Evolutionary conservation across 176 grass and related monocot genomes (phyloP), one percentile per base, ranked within the genome.

Genomic region (Panicum miliaceum): DNA sequence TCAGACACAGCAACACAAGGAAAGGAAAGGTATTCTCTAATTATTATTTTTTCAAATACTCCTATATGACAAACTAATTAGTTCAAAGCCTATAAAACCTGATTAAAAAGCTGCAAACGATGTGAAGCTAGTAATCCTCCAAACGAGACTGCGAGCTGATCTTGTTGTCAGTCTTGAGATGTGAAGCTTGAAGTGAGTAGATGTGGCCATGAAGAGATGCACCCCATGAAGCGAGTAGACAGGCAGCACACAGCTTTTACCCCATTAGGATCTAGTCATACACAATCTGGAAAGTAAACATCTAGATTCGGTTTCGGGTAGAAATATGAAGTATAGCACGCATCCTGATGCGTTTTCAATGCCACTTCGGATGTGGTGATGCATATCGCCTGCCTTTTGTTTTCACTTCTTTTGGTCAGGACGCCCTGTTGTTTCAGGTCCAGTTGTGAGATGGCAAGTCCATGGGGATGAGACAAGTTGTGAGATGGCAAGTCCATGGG

Each of bases 181-280:
- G 27, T 4, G n/a, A 54, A 68, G 19, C 20, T 52, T 47, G 42
- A 48, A 32, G n/a, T 64, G 73, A 45, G 38, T 66, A 46, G 50
- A 4, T 34, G 45, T 20, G 40, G 32, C 48, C 22, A 84, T 75
- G 26, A 75, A 84, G 45, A 65, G 22, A 63, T 51, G 58, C 16
- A 27, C 25, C n/a, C 22, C 25, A 32, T 32, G 29, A 32, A 32
- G 29, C 2, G 2, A 32, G 29, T 32, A 32, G 29, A 15, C 29
- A 37, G 45, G 20, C 47, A 51, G 58, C 15, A n/a, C 0, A 20
- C 45, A 38, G 10, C 82, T 52, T 23, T 23, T 59, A 27, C 22
- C 51, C 12, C 25, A 6, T 62, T 12, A 32, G 25, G 60, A 32
- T 7, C 12, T 29, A 14, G 12, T 10, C 15, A 13, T 15, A 63